Evolutionary conservation across 1,284 basidiomycete species (phyloP).

Genomic region (Malassezia furfur): DNA sequence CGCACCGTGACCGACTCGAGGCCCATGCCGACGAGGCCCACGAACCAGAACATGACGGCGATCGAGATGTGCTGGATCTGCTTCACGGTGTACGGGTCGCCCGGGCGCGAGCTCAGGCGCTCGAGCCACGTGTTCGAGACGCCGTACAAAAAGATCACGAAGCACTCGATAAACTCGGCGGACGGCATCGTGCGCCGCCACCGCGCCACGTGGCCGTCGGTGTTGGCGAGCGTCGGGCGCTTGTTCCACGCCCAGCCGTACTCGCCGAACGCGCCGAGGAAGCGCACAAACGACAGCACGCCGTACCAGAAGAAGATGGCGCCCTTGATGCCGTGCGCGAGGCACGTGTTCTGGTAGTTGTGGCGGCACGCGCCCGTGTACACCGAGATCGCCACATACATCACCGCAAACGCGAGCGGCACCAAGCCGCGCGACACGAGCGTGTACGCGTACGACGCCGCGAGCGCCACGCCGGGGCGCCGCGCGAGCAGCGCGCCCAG

Average conservation of each 20-base stretch:
- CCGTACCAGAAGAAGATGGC: constrained; percentile 59
- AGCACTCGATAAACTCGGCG: constrained; percentile 78
- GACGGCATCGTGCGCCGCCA: constrained; percentile 30
- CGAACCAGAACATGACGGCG: constrained; percentile 91
- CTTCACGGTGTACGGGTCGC: constrained; percentile 80
- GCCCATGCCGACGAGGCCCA: constrained; percentile 76
- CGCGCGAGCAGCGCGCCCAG: background rate
- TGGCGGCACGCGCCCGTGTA: constrained; percentile 72
- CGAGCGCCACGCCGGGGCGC: constrained; percentile 2
- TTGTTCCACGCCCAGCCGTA: constrained; percentile 91
- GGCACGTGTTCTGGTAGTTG: constrained; percentile 59
- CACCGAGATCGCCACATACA: constrained; percentile 62
- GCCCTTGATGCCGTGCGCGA: constrained; percentile 83
- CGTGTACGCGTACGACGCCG: constrained; percentile 21
- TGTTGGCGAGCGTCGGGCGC: constrained; percentile 20
- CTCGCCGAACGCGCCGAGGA: constrained; percentile 77
- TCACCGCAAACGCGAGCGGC: constrained; percentile 60
- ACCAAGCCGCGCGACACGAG: constrained; percentile 58
- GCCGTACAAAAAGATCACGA: constrained; percentile 80
- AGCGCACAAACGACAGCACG: constrained; percentile 75
- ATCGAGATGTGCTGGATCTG: constrained; percentile 92
- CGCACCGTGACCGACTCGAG: constrained; percentile 62
- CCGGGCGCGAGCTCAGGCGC: constrained; percentile 66
- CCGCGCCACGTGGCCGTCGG: constrained; percentile 18
- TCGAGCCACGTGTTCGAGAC: constrained; percentile 95